Evolutionary conservation across 345 rosid genomes (phyloP).

Genomic region (Eucalyptus paniculata): DNA sequence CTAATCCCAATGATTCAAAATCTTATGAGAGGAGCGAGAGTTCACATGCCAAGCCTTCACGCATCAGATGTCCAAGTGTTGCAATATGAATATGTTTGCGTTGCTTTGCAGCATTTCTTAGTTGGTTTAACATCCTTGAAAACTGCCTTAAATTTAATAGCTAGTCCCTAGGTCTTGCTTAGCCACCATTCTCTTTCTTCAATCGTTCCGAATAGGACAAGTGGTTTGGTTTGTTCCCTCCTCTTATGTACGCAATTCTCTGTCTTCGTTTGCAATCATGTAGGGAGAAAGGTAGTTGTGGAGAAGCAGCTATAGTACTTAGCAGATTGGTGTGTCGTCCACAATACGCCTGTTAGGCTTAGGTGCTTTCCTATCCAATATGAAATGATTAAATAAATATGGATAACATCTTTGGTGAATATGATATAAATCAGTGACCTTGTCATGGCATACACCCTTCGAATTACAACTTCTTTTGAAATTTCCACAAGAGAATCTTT

Average conservation of each 20-base stretch:
- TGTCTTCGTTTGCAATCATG: not conserved
- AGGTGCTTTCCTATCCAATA: not conserved
- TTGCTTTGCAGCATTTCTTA: not conserved
- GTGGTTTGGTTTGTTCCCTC: not conserved
- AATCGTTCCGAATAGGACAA: not conserved
- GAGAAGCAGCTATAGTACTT: not conserved
- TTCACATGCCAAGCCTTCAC: constrained; percentile 23
- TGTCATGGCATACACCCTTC: not conserved
- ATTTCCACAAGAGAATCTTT: not conserved
- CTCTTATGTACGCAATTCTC: not conserved
- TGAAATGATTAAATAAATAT: not conserved
- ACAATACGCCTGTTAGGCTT: not conserved
- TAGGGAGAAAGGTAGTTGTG: not conserved
- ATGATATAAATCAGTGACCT: not conserved
- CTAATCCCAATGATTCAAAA: constrained; percentile 33
- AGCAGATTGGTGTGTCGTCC: not conserved
- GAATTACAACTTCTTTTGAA: not conserved
- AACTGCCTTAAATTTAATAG: not conserved
- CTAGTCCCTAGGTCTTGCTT: not conserved
- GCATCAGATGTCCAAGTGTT: constrained; percentile 14
- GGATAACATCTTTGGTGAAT: not conserved
- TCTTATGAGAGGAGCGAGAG: constrained; percentile 41
- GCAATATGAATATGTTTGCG: not conserved
- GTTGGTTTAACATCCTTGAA: not conserved
- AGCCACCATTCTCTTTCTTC: not conserved